phyloP scores from a whole-genome alignment of 768 basidiomycete species.

The Cyclocybe aegerita region DNA sequence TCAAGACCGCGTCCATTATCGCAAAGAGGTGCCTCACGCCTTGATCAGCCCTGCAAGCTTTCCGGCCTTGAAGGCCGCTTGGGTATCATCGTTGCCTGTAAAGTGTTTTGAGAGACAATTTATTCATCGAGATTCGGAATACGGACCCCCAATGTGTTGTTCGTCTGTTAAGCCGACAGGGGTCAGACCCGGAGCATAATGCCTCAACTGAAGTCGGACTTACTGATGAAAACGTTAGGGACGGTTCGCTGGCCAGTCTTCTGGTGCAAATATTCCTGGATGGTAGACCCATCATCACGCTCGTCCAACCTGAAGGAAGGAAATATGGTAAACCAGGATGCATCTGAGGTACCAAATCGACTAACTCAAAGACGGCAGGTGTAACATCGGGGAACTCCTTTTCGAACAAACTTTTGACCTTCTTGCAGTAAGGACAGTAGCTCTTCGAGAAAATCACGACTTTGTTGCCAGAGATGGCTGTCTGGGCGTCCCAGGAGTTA shows the following conservation, averaged over 20 bases:
- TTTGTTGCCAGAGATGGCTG: slow-evolving; percentile 46
- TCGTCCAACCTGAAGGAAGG: slow-evolving; percentile 50
- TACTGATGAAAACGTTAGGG: slow-evolving; percentile 78
- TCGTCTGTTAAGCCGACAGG: slow-evolving; percentile 30
- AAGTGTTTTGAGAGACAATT: not conserved
- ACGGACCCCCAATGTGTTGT: slow-evolving; percentile 55
- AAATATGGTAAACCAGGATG: not conserved
- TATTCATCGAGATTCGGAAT: not conserved
- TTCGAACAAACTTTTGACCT: slow-evolving; percentile 47
- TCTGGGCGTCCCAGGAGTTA: slow-evolving; percentile 26
- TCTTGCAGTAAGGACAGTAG: slow-evolving; percentile 51
- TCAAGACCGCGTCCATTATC: not conserved
- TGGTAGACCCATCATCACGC: slow-evolving; percentile 53
- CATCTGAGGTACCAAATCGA: slow-evolving; percentile 1
- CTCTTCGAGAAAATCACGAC: slow-evolving; percentile 63
- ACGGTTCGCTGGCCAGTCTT: slow-evolving; percentile 74
- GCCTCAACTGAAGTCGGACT: slow-evolving; percentile 16
- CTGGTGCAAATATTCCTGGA: slow-evolving; percentile 62
- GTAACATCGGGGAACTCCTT: slow-evolving; percentile 35
- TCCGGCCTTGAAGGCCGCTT: slow-evolving; percentile 28
- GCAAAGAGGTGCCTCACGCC: slow-evolving; percentile 24
- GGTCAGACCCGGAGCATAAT: not conserved
- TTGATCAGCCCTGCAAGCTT: slow-evolving; percentile 26
- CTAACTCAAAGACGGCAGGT: slow-evolving; percentile 49
- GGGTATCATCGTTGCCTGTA: slow-evolving; percentile 39